Evolutionary conservation across 768 basidiomycete species (phyloP).

Genomic region (Suillus occidentalis): DNA sequence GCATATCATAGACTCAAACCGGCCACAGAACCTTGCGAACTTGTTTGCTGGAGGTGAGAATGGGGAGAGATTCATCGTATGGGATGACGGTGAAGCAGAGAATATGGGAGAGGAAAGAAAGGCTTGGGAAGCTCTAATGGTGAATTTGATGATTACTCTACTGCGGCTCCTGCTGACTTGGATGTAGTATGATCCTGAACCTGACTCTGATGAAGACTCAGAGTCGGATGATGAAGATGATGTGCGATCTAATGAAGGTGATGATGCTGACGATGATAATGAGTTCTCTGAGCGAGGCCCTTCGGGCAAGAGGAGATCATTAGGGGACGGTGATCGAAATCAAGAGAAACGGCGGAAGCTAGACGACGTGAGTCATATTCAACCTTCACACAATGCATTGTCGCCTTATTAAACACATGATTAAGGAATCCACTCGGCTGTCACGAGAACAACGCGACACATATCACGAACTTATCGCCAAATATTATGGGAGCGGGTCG

Average conservation of each 20-base stretch:
- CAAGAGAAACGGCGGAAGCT: conserved; percentile 60
- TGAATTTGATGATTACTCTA: conserved; percentile 36
- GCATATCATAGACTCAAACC: conserved; percentile 92
- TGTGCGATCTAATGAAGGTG: conserved; percentile 44
- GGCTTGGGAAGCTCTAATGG: conserved; percentile 84
- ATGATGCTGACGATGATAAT: conserved; percentile 40
- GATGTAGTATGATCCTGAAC: conserved; percentile 73
- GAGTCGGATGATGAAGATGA: conserved; percentile 47
- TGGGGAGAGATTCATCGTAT: conserved; percentile 76
- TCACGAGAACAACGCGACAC: conserved; percentile 67
- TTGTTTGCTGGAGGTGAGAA: conserved; percentile 73
- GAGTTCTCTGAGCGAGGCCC: conserved; percentile 40
- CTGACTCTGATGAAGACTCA: conserved; percentile 63
- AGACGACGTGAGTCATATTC: conserved; percentile 42
- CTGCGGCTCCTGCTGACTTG: neutral
- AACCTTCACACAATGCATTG: conserved; percentile 6
- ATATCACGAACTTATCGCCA: conserved; percentile 66
- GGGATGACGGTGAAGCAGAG: conserved; percentile 88
- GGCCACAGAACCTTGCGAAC: conserved; percentile 87
- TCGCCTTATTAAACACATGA: conserved; percentile 8
- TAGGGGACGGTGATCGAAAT: conserved; percentile 37
- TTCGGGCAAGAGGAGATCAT: conserved; percentile 50
- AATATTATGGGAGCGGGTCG: conserved; percentile 83
- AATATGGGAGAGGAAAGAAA: conserved; percentile 67
- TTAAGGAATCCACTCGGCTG: conserved; percentile 54